Percentiles rank a stretch among this genome's conserved stretches.
phyloP scores from a whole-genome alignment of 805 yeast genomes.

The Ogataea zsoltii region DNA sequence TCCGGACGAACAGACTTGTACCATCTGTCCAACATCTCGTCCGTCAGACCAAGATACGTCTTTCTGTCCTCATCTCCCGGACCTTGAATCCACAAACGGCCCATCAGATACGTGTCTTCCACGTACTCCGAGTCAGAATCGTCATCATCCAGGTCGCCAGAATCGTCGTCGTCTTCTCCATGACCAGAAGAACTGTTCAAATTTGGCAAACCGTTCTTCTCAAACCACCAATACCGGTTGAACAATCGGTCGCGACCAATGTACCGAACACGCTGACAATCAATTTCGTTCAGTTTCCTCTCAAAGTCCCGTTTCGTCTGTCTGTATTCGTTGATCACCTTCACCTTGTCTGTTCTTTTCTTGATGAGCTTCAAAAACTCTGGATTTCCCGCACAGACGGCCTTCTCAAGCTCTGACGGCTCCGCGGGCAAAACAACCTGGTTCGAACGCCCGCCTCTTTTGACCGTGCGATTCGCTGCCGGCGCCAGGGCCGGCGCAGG shows the following conservation, averaged over 20 bases:
- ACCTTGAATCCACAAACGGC: conserved; percentile 68
- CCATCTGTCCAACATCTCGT: conserved; percentile 43
- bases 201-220: conserved; percentile 74
- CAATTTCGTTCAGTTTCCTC: conserved; percentile 62
- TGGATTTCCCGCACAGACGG: conserved; percentile 41
- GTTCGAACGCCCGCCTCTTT: conserved; percentile 14
- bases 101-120: conserved; percentile 51
- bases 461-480: background rate
- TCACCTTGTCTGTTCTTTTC: conserved; percentile 42
- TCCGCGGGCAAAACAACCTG: conserved; percentile 30
- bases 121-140: conserved; percentile 48
- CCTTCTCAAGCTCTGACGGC: conserved; percentile 37
- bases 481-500: background rate
- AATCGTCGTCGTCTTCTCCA: conserved; percentile 32
- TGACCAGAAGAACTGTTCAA: conserved; percentile 23
- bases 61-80: conserved; percentile 55
- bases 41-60: conserved; percentile 25
- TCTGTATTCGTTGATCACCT: conserved; percentile 47
- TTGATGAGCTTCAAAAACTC: conserved; percentile 46
- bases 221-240: conserved; percentile 96
- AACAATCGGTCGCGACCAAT: conserved; percentile 82
- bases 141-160: conserved; percentile 38
- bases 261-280: conserved; percentile 71
- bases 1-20: conserved; percentile 9
- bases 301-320: conserved; percentile 56